Evolutionary conservation across 192 early-diverging fungal species (phyloP), one percentile per base, ranked within the genome.

Genomic region (Kickxella alabastrina): DNA sequence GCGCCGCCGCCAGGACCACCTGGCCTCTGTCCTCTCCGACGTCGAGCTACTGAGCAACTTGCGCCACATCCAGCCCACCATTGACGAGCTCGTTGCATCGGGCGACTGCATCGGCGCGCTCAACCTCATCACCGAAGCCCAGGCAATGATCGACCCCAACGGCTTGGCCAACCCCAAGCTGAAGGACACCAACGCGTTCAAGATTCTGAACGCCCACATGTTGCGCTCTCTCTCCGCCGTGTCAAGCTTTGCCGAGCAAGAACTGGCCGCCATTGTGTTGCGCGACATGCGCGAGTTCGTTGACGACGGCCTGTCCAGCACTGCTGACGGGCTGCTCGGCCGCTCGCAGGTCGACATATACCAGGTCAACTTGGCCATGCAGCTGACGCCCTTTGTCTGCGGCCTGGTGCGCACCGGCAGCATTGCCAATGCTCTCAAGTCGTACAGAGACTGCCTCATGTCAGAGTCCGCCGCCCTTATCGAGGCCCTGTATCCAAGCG

Each of bases 81-180:
- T 96, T 35, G 89, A 95, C 52, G 79, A 85, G 15, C 65, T 98
- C 26, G 48, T 95, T 10, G 77, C 75, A 3, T 87, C 92, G 28
- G 83, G 82, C 4, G 85, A 97, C 67, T 92, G 90, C 57, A 87
- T 92, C 46, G 92, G 83, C 3, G 93, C 95, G 4, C 60, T 98
- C 52, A 89, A 92, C 51, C 66, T 98, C 36, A 86, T 98, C 31
- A 87, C 89, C 35, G 90, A 96, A 28, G 82, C 90, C 6, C 82
- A 83, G 34, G 80, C 83, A 15, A 66, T 74, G 40, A 52, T 57
- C 14, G 62, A 79, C 15, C 50, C 60, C 3, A 32, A 12, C 31
- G 31, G 31, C 31, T 8, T 6, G 6, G 31, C 31, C 6, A 32
- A 12, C 12, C 17, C 21, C 59, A 17, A 26, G n/a, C 35, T 54